Evolutionary conservation across 2,329 filamentous ascomycete genomes (phyloP).

Genomic region (Beauveria asiatica): DNA sequence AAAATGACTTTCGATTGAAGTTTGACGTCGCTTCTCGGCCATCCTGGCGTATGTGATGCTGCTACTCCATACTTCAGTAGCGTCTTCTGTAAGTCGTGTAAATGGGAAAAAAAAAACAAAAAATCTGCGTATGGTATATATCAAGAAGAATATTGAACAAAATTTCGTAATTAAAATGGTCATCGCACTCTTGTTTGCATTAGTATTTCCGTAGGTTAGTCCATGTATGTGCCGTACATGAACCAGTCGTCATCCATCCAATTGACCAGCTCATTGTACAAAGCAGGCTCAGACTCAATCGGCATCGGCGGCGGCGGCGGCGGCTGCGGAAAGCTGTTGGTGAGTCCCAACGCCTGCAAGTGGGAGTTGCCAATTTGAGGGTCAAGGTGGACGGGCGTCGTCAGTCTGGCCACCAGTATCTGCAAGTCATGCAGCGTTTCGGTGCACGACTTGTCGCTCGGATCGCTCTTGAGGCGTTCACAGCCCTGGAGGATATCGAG

Average conservation of each 20-base stretch:
- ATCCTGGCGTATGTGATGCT: background rate
- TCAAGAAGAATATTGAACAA: background rate
- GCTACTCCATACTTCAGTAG: background rate
- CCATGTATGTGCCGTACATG: constrained; percentile 20
- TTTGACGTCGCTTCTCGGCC: background rate
- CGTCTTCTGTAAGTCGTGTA: background rate
- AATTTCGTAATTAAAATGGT: background rate
- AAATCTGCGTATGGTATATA: background rate
- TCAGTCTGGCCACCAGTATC: constrained; percentile 27
- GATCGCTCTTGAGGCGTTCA: constrained; percentile 29
- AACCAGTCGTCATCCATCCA: constrained; percentile 32
- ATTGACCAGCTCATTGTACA: constrained; percentile 28
- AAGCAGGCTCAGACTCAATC: constrained; percentile 22
- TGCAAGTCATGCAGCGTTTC: constrained; percentile 30
- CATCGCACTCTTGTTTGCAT: background rate
- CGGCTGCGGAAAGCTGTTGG: constrained; percentile 8
- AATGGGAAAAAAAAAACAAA: background rate
- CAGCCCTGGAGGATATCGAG: constrained; percentile 30
- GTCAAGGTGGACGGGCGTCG: constrained; percentile 16
- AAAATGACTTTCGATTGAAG: background rate
- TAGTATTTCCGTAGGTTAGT: background rate
- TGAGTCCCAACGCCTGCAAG: constrained; percentile 4
- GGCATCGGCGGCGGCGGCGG: constrained; percentile 20
- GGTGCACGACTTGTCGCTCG: constrained; percentile 30
- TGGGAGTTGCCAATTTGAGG: constrained; percentile 16